Base-by-base conservation (phyloP, 257 asterid genomes). In the Nicotiana sylvestris region DNA sequence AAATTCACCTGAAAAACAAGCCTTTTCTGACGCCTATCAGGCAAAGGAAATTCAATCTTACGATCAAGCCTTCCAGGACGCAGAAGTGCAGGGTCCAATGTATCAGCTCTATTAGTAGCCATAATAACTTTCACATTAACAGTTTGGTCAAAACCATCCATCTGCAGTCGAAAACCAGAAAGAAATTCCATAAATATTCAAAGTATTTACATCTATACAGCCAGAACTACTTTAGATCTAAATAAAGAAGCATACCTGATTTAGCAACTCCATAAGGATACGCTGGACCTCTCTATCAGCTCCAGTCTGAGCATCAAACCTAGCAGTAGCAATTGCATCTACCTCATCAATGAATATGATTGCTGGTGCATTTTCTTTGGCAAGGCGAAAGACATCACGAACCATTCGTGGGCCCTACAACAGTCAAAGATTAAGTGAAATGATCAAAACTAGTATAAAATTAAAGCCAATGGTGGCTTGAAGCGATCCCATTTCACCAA, bases 51-150 rank as follows among this genome's bases (percentile, higher is more conserved):
- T 90, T 94, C 97, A 66, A 94, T 94, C 88, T 92, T 94, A 15
- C 98, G 90, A 76, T 94, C 98, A 81, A 94, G 98, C 82, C 98
- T 94, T 86, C 98, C 98, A 16, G 98, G 97, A 85, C 98, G 98
- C 65, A 94, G 82, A 85, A 94, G 96, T 32, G 97, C 98, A 84
- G 97, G 97, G 85, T 92, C 97, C 87, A 94, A 83, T 9, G 98
- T 94, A 89, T 94, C 98, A 80, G 97, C 98, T 57, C 98, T 89
- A 77, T 94, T 94, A 56, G 98, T 94, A 65, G 92, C 97, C 98
- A 94, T 94, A 67, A 92, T 94, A 82, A 94, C 98, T 84, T 94
- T 94, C 83, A 94, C 98, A 81, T 94, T 94, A 51, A 94, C 98
- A 0, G 97, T 90, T 84, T 92, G 98, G 84, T 92, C 98, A 87